Conservation (phyloP, 164 flowering plant species). For the Warburgia ugandensis region DNA sequence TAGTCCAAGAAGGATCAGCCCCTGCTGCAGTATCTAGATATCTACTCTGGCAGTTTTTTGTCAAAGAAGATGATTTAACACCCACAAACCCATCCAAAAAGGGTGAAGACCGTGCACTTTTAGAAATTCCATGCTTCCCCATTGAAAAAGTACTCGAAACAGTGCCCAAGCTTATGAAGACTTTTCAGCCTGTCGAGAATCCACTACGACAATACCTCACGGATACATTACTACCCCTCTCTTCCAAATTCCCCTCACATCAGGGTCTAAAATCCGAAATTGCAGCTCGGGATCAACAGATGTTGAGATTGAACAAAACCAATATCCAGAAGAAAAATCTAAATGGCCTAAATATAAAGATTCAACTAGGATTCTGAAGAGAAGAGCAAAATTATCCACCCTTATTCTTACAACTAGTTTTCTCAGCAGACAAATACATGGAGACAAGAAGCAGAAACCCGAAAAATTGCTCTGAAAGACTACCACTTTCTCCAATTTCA, state of each 20-base stretch:
- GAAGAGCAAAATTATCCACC: no score
- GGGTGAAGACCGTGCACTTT: conserved; percentile 23
- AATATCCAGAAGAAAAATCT: no score
- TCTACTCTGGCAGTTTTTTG: conserved; percentile 24
- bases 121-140: conserved; percentile 48
- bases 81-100: conserved; percentile 5
- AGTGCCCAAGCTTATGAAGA: neutral
- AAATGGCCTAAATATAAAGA: no score
- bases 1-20: conserved; percentile 38
- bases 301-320: neutral
- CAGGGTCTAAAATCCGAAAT: neutral
- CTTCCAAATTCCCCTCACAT: neutral
- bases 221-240: no score
- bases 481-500: no score
- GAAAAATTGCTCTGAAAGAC: no score
- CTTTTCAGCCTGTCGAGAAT: neutral
- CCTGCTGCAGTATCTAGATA: conserved; percentile 18
- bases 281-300: neutral
- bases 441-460: no score
- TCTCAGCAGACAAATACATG: no score
- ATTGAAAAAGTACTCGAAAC: conserved; percentile 14
- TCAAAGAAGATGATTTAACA: conserved; percentile 17
- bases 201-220: neutral
- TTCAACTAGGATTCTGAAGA: no score
- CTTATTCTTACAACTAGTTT: no score